Base-by-base conservation (phyloP, 1,139 yeast species). In the Blastobotrys capitulatus region DNA sequence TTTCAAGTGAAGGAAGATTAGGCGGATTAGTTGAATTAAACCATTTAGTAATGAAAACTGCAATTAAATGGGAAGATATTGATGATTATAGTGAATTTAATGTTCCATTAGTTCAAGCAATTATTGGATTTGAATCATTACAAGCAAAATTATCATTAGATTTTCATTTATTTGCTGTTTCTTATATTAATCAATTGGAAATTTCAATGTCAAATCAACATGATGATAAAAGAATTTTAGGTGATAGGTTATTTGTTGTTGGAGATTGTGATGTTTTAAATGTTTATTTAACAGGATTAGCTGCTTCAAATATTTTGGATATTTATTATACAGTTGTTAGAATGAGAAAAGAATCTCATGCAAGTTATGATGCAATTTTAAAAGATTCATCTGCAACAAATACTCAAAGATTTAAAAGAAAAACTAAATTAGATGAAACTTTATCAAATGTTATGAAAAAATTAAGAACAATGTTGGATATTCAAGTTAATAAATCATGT, bases 301-400 rank as follows among this genome's bases (percentile, higher is more conserved):
- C 95, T 0, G 94, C 95, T 0, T 83, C 96, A 0, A 88, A 85
- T 60, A 71, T 87, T 31, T 73, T 83, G 56, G 96, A 90, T 67
- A 82, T 92, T 43, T 78, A 80, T 60, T 83, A 83, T 52, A 81
- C 94, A 0, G 70, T 87, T 22, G 68, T 78, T 44, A 74, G 96
- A 57, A 82, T 89, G 74, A 73, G 82, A 27, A 85, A 82, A 57
- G 96, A 88, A 52, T 84, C 80, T 56, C 76, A 75, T 55, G 73
- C 79, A 4, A 83, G 94, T 0, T 88, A 89, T 60, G 77, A 75
- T 49, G 95, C 88, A 55, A 86, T 86, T 2, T 70, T 83, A 50
- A 70, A 75, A 32, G 88, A 82, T 53, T 78, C 86, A 1, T 56
- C 61, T 2, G 22, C n/a, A n/a, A n/a, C 40, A 3, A 35, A 52